Percentiles rank a stretch among this genome's conserved stretches.
phyloP scores from a whole-genome alignment of 75 land plant species.

The Isoetes taiwanensis region DNA sequence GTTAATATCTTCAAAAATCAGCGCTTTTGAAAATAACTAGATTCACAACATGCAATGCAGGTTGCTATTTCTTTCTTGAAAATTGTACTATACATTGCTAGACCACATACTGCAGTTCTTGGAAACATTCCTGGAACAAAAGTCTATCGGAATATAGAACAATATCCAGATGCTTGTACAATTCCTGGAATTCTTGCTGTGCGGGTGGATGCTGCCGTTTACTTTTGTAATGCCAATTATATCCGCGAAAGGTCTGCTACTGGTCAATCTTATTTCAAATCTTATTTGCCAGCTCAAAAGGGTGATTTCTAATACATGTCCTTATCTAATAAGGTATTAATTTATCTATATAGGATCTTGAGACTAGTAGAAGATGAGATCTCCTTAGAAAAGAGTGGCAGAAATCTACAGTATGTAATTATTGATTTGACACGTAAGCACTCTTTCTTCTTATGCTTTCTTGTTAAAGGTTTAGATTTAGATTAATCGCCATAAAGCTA shows the following conservation, averaged over 20 bases:
- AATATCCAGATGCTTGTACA: slow-evolving; percentile 65
- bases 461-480: too few relatives aligned
- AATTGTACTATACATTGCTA: slow-evolving; percentile 62
- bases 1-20: background rate
- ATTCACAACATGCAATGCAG: slow-evolving; percentile 23
- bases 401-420: slow-evolving; percentile 52
- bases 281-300: background rate
- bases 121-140: slow-evolving; percentile 72
- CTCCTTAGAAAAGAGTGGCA: slow-evolving; percentile 19
- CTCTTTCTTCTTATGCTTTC: too few relatives aligned
- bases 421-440: slow-evolving; percentile 51
- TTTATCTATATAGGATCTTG: too few relatives aligned
- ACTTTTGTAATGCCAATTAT: slow-evolving; percentile 22
- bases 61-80: slow-evolving; percentile 59
- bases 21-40: background rate
- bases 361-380: slow-evolving; percentile 32
- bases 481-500: too few relatives aligned
- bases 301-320: background rate
- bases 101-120: slow-evolving; percentile 65
- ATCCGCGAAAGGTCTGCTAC: slow-evolving; percentile 39
- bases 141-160: slow-evolving; percentile 59
- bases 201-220: slow-evolving; percentile 83
- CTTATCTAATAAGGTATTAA: too few relatives aligned
- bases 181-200: slow-evolving; percentile 55
- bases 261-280: background rate